A percentile compares a stretch with the other conserved stretches of the same genome.
These are phyloP conservation scores for Thuja plicata DNA, from an alignment of 83 land plant species.

Conservation along the genomic window DNA sequence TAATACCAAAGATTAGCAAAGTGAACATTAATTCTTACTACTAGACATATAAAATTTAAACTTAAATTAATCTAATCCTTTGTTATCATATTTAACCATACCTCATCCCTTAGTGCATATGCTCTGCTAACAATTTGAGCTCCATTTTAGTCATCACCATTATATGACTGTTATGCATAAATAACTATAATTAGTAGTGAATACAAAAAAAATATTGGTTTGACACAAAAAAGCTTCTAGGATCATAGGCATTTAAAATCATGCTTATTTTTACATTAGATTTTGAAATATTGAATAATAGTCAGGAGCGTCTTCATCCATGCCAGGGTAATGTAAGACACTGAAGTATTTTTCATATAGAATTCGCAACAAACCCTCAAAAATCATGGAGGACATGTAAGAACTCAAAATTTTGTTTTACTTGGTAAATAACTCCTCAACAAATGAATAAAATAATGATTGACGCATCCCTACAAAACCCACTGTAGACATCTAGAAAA, in stretches of 20 bases:
- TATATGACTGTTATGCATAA: slow-evolving; percentile 58
- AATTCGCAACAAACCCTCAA: slow-evolving; percentile 76
- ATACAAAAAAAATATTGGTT: slow-evolving; percentile 12
- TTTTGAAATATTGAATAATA: slow-evolving; percentile 79
- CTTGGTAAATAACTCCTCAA: neutral
- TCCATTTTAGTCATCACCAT: slow-evolving; percentile 97
- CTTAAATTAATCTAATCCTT: neutral
- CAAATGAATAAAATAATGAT: neutral
- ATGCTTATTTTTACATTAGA: slow-evolving; percentile 84
- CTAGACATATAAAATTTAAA: too few relatives aligned
- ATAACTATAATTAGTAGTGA: neutral
- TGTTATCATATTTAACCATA: slow-evolving; percentile 27
- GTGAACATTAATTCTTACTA: too few relatives aligned
- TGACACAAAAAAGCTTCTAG: too few relatives aligned
- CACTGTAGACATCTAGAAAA: slow-evolving; percentile 89
- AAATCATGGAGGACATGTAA: neutral
- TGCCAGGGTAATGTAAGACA: slow-evolving; percentile 89
- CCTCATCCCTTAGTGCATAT: slow-evolving; percentile 89
- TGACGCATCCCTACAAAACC: slow-evolving; percentile 36
- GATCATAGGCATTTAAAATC: neutral
- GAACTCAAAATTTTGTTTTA: neutral
- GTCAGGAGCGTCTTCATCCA: slow-evolving; percentile 93
- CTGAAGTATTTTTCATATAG: slow-evolving; percentile 88
- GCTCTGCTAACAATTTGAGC: slow-evolving; percentile 98
- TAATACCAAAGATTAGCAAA: too few relatives aligned